Evolutionary conservation across 306 rosid genomes (phyloP), one percentile per base, ranked within the genome.

Genomic region (Dalbergia cultrata): DNA sequence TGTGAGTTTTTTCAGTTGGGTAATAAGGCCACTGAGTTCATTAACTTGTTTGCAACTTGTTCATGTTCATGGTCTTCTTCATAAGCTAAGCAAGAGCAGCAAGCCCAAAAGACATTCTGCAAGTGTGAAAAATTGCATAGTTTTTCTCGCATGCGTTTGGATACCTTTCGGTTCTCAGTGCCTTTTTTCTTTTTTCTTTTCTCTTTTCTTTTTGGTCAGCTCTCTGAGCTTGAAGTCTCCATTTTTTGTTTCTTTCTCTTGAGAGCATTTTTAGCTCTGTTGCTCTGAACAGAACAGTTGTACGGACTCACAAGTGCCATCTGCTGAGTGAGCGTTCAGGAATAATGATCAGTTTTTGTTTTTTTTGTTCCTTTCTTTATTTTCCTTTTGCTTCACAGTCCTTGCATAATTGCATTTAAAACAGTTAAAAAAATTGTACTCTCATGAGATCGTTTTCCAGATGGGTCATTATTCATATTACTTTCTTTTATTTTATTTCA

Each of bases 21-120:
- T 72, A 49, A 77, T 72, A 43, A 77, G 34, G 67, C 59, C 73
- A 65, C 72, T 69, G 57, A 77, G 84, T 84, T 86, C 66, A 16
- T 81, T 7, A 43, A 43, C 9, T 7, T 43, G 11, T 43, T 43
- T 37, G 41, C 7, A 50, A 77, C 85, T 67, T 84, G 83, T 86
- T 50, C 77, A 34, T 72, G 66, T 60, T 43, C 3, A 7, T 43
- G 9, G 11, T 43, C 41, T 43, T 43, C 17, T 4, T 50, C 57
- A 4, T 50, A 16, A 50, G 14, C 17, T 50, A 16, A 50, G 14
- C 17, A 50, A 62, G 19, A 2, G 17, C 53, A 31, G 34, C 7
- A 71, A 70, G 22, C 75, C 62, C 52, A 39, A 4, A 49, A 49
- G 16, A 43, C 10, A 43, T 9, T 43, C 47, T 43, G 47, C 47